Percentiles rank a stretch among this genome's conserved stretches.
These are phyloP conservation scores for Angomonas desouzai DNA, from an alignment of 208 protist genomes.

Conservation along the genomic window DNA sequence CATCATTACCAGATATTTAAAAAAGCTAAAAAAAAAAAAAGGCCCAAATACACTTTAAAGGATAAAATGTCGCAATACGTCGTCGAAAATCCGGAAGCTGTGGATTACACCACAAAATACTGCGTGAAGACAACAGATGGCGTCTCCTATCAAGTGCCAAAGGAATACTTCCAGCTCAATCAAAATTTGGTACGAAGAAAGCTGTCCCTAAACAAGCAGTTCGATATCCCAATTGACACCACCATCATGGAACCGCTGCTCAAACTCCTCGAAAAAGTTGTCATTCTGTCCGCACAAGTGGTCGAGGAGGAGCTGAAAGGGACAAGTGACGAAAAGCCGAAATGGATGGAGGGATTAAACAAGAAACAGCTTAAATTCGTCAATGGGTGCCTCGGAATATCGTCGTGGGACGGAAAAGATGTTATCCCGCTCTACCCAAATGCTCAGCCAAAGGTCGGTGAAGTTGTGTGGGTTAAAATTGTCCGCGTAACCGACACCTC, in stretches of 20 bases:
- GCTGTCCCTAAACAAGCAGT: slow-evolving; percentile 56
- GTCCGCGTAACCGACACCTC: slow-evolving; percentile 91
- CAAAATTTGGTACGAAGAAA: slow-evolving; percentile 51
- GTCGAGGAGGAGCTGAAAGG: slow-evolving; percentile 49
- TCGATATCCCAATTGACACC: slow-evolving; percentile 55
- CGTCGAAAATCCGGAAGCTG: slow-evolving; percentile 60
- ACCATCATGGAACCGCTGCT: slow-evolving; percentile 52
- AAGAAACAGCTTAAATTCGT: slow-evolving; percentile 85
- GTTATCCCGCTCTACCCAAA: slow-evolving; percentile 64
- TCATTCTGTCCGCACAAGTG: slow-evolving; percentile 44
- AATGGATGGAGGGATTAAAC: slow-evolving; percentile 73
- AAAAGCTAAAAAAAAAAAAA: slow-evolving; percentile 7
- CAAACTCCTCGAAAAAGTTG: slow-evolving; percentile 68
- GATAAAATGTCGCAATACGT: slow-evolving; percentile 68
- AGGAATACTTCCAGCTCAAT: slow-evolving; percentile 74
- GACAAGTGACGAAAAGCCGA: slow-evolving; percentile 34
- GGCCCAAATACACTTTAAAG: too few species aligned
- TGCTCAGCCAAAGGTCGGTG: slow-evolving; percentile 92
- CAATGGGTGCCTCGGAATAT: slow-evolving; percentile 57
- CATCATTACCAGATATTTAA: too few species aligned
- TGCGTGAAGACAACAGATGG: slow-evolving; percentile 77
- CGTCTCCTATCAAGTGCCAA: slow-evolving; percentile 67
- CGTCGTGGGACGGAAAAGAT: slow-evolving; percentile 72
- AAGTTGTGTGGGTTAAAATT: slow-evolving; percentile 98
- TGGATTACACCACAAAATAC: slow-evolving; percentile 80